Conservation (phyloP, 148 eudicot genomes). For the Hydrangea macrophylla region DNA sequence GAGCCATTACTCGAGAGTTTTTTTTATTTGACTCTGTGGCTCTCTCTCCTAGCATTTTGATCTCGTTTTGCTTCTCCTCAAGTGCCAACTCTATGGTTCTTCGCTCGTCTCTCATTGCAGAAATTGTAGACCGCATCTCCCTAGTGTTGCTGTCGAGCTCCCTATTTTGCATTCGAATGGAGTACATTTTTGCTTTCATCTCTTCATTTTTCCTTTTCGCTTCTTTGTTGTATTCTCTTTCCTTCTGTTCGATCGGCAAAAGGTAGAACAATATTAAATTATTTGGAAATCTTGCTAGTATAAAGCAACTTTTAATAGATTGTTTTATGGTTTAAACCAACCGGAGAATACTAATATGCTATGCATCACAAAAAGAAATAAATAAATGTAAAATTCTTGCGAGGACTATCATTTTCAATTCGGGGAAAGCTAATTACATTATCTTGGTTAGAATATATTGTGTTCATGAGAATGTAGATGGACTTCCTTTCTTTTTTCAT, state of each 20-base stretch:
- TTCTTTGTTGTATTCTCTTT: constrained; percentile 52
- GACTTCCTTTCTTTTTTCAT: too few relatives aligned
- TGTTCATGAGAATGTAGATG: too few relatives aligned
- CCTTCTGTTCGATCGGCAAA: constrained; percentile 43
- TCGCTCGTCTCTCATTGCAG: constrained; percentile 67
- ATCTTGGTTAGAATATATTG: too few relatives aligned
- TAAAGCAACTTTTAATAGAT: too few relatives aligned
- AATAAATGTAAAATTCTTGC: too few relatives aligned
- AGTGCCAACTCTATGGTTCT: constrained; percentile 48
- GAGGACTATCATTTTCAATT: too few relatives aligned
- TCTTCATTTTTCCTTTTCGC: constrained; percentile 48
- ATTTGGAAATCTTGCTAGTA: too few relatives aligned
- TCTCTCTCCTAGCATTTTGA: constrained; percentile 32
- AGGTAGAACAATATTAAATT: background rate
- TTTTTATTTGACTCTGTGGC: constrained; percentile 17
- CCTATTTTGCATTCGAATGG: constrained; percentile 48
- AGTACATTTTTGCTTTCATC: constrained; percentile 50
- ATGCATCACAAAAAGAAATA: too few relatives aligned
- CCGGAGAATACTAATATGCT: background rate
- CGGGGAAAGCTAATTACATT: too few relatives aligned
- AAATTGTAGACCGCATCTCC: constrained; percentile 68
- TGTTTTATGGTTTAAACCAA: background rate
- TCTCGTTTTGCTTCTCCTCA: constrained; percentile 66
- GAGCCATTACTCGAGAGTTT: constrained; percentile 19
- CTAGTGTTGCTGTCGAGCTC: constrained; percentile 40